Evolutionary conservation across 1,139 yeast genomes (phyloP).

Genomic region (Nakaseomyces bracarensis): DNA sequence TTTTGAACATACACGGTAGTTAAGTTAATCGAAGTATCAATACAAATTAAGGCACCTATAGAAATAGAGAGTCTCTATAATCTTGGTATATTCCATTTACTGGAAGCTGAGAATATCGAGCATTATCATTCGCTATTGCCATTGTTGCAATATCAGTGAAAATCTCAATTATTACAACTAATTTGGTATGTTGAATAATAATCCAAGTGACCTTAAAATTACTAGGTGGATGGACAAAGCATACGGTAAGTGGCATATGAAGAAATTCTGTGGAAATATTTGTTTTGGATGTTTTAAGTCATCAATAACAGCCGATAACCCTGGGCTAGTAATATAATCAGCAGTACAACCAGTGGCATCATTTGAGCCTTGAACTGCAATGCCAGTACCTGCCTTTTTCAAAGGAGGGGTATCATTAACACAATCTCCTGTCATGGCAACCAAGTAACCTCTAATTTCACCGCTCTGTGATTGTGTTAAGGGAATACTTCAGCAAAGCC

Average conservation of each 20-base stretch:
- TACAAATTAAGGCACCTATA: slow-evolving; percentile 68
- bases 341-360: slow-evolving; percentile 95
- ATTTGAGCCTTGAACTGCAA: slow-evolving; percentile 93
- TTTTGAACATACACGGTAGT: slow-evolving; percentile 77
- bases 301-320: slow-evolving; percentile 87
- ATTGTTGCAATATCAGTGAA: slow-evolving; percentile 91
- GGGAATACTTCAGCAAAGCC: slow-evolving; percentile 97
- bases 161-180: slow-evolving; percentile 86
- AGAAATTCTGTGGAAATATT: slow-evolving; percentile 96
- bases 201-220: slow-evolving; percentile 86
- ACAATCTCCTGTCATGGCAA: slow-evolving; percentile 98
- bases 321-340: slow-evolving; percentile 93
- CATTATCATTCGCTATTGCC: slow-evolving; percentile 91
- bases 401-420: slow-evolving; percentile 92
- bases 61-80: slow-evolving; percentile 89
- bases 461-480: slow-evolving; percentile 87
- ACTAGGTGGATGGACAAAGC: slow-evolving; percentile 88
- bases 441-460: slow-evolving; percentile 90
- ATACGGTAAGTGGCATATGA: slow-evolving; percentile 89
- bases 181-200: slow-evolving; percentile 78
- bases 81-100: slow-evolving; percentile 97
- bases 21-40: slow-evolving; percentile 86
- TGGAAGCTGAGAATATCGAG: slow-evolving; percentile 93
- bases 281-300: slow-evolving; percentile 88
- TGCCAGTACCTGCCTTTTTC: slow-evolving; percentile 93